A percentile compares a stretch with the other conserved stretches of the same genome.
These are phyloP conservation scores for Acorus gramineus DNA, from an alignment of 106 monocot genomes.

Conservation along the genomic window DNA sequence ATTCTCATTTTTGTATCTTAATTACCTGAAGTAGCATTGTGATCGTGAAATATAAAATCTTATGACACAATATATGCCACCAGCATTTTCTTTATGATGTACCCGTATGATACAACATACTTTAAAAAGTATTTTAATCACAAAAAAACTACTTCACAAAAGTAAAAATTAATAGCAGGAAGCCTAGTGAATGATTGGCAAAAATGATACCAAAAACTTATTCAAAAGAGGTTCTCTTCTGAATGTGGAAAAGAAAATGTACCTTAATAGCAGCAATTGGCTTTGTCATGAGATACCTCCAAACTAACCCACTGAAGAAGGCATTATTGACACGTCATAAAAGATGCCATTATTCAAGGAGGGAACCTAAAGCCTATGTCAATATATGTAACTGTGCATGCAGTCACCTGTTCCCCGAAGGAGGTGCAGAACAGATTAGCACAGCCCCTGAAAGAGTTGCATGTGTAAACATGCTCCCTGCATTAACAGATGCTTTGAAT, in stretches of 20 bases:
- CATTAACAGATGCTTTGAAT: too few species aligned
- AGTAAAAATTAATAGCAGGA: too few species aligned
- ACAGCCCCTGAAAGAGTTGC: constrained; percentile 62
- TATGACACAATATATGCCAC: too few species aligned
- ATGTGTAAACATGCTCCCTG: neutral
- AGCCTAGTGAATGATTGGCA: too few species aligned
- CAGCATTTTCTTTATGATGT: too few species aligned
- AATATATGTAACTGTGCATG: neutral
- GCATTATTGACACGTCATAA: neutral
- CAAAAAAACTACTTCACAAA: too few species aligned
- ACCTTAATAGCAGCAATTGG: constrained; percentile 57
- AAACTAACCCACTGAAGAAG: constrained; percentile 38
- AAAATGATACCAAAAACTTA: neutral
- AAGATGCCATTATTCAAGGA: neutral
- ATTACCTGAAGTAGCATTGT: too few species aligned
- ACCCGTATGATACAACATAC: too few species aligned
- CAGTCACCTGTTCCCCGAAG: constrained; percentile 67
- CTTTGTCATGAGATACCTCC: constrained; percentile 44
- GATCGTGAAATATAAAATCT: too few species aligned
- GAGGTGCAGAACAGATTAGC: constrained; percentile 74
- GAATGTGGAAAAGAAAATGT: neutral
- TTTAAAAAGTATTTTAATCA: too few species aligned
- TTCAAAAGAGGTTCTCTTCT: neutral
- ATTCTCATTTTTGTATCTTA: too few species aligned
- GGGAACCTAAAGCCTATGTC: too few species aligned